Conservation (phyloP, 257 asterid species). For the Plectranthus barbatus region DNA sequence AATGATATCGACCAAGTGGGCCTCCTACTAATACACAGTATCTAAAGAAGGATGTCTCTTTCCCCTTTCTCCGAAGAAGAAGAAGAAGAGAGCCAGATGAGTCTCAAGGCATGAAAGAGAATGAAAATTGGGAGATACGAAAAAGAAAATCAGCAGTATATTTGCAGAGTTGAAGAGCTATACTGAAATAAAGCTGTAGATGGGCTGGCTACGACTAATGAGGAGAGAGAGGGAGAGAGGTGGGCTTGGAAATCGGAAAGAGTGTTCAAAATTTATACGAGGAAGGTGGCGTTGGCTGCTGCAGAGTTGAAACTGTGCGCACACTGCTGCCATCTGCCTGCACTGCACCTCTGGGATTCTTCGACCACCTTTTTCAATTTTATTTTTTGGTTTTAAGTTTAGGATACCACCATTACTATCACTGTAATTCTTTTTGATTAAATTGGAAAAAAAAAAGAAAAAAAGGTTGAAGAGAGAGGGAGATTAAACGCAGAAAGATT, state of each 20-base stretch:
- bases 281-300: conserved; percentile 36
- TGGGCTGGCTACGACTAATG: neutral
- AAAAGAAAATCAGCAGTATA: neutral
- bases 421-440: too few species aligned
- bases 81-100: conserved; percentile 16
- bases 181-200: neutral
- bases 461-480: too few species aligned
- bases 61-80: neutral
- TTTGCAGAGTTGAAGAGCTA: neutral
- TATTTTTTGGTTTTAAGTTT: neutral
- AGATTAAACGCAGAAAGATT: neutral
- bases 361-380: neutral
- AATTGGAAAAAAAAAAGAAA: too few species aligned
- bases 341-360: conserved; percentile 31
- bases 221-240: conserved; percentile 3
- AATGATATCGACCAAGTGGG: neutral
- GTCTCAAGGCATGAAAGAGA: neutral
- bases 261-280: conserved; percentile 30
- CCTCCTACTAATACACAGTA: neutral
- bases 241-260: conserved; percentile 63
- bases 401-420: too few species aligned
- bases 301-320: conserved; percentile 19
- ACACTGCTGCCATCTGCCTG: conserved; percentile 8
- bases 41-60: neutral
- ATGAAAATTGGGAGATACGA: neutral